phyloP scores from a whole-genome alignment of 1,139 yeast species.

The Pichia sp. region DNA sequence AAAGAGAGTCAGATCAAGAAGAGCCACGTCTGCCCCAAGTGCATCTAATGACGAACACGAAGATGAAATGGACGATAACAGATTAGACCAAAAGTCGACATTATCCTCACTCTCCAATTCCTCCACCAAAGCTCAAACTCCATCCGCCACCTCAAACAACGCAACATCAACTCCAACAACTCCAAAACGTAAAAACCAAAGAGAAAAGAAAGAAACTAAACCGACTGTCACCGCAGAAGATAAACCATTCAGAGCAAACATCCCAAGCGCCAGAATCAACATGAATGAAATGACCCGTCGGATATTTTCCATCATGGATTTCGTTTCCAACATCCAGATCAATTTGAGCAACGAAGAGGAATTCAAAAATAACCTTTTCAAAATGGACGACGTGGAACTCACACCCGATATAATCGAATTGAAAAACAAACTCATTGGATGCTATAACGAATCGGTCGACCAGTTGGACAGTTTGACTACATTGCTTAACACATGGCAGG shows the following conservation, averaged over 20 bases:
- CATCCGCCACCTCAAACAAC: conserved; percentile 5
- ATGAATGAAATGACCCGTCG: conserved; percentile 83
- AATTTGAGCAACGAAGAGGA: conserved; percentile 74
- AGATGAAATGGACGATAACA: conserved; percentile 8
- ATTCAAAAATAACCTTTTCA: conserved; percentile 38
- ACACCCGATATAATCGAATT: conserved; percentile 29
- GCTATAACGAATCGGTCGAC: conserved; percentile 57
- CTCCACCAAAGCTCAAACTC: neutral
- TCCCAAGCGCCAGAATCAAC: conserved; percentile 72
- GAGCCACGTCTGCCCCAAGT: conserved; percentile 3
- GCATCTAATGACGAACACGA: conserved; percentile 12
- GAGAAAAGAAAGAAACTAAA: conserved; percentile 30
- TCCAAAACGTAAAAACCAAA: conserved; percentile 13
- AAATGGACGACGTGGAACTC: conserved; percentile 20
- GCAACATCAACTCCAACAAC: conserved; percentile 1
- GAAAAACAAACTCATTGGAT: conserved; percentile 39
- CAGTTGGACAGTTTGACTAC: conserved; percentile 72
- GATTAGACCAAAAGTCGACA: neutral
- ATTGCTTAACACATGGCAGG: conserved; percentile 74
- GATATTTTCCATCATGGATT: conserved; percentile 87
- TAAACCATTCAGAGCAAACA: conserved; percentile 78
- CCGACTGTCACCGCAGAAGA: conserved; percentile 40
- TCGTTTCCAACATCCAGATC: conserved; percentile 78
- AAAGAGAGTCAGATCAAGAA: conserved; percentile 9
- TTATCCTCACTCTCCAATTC: neutral